phyloP scores from a whole-genome alignment of 2,329 filamentous ascomycete species.

The Xylaria sp. region DNA sequence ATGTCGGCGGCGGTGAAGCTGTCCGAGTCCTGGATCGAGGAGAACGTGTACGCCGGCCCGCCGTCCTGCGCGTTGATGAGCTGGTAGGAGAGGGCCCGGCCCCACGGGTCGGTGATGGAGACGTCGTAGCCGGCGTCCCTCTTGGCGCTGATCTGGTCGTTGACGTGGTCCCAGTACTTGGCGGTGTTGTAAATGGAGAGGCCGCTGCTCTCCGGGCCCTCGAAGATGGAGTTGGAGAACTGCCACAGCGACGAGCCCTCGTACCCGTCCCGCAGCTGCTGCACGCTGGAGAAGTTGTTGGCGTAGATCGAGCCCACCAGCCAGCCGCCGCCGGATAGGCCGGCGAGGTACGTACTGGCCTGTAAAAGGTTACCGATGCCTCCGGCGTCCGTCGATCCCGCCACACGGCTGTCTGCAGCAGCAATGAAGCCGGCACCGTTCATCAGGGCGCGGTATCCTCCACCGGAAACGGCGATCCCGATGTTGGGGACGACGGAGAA shows the following conservation, averaged over 20 bases:
- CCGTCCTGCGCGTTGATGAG: slow-evolving; percentile 69
- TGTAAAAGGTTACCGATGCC: slow-evolving; percentile 72
- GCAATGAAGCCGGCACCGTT: slow-evolving; percentile 70
- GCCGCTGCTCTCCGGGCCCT: slow-evolving; percentile 36
- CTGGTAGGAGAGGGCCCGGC: slow-evolving; percentile 70
- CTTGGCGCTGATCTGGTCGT: slow-evolving; percentile 63
- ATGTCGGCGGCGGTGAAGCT: slow-evolving; percentile 65
- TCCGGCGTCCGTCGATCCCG: slow-evolving; percentile 59
- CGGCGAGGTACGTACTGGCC: slow-evolving; percentile 71
- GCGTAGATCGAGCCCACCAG: slow-evolving; percentile 72
- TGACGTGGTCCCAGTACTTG: slow-evolving; percentile 65
- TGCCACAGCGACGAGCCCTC: slow-evolving; percentile 40
- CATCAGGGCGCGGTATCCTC: slow-evolving; percentile 72
- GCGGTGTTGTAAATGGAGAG: slow-evolving; percentile 35
- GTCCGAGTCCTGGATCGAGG: slow-evolving; percentile 66
- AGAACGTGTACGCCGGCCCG: slow-evolving; percentile 72
- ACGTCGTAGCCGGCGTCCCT: slow-evolving; percentile 63
- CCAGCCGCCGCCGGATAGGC: slow-evolving; percentile 77
- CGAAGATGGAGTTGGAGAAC: slow-evolving; percentile 41
- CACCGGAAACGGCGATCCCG: slow-evolving; percentile 70
- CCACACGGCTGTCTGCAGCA: slow-evolving; percentile 68
- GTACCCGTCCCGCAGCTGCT: slow-evolving; percentile 36
- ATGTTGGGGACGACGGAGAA: slow-evolving; percentile 56
- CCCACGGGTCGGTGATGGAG: slow-evolving; percentile 75
- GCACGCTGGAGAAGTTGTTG: slow-evolving; percentile 75